phyloP scores from a whole-genome alignment of 192 early-diverging fungal genomes.

The Piromyces sp. region DNA sequence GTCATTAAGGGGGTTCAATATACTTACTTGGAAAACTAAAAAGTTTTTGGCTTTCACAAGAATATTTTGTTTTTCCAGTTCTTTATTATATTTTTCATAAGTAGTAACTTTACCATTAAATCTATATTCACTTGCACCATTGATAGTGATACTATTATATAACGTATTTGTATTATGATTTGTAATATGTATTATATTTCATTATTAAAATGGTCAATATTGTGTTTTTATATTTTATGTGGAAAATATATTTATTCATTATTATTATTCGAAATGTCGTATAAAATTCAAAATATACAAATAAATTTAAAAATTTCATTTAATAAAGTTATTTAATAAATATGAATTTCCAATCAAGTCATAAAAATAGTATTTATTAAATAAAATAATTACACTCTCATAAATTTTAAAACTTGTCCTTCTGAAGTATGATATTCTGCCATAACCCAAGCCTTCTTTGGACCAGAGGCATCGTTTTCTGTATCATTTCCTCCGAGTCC shows the following conservation, averaged over 20 bases:
- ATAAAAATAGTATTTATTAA: too few relatives aligned
- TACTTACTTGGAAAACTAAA: conserved; percentile 74
- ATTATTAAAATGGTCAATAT: too few relatives aligned
- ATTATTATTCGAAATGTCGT: too few relatives aligned
- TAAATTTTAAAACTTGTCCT: conserved; percentile 45
- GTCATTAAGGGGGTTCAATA: too few relatives aligned
- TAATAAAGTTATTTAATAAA: too few relatives aligned
- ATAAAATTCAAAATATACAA: too few relatives aligned
- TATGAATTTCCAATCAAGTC: too few relatives aligned
- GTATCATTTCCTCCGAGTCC: conserved; percentile 2
- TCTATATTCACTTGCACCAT: conserved; percentile 71
- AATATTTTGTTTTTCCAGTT: conserved; percentile 74
- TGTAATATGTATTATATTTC: too few relatives aligned
- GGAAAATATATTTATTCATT: too few relatives aligned
- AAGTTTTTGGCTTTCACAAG: conserved; percentile 92
- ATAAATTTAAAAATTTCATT: too few relatives aligned
- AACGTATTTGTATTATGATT: background rate
- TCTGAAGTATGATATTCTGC: conserved; percentile 63
- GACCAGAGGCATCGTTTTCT: conserved; percentile 9
- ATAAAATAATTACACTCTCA: too few relatives aligned
- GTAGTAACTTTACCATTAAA: conserved; percentile 60
- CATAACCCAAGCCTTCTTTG: conserved; percentile 53
- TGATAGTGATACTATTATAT: conserved; percentile 24
- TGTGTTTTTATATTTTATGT: too few relatives aligned
- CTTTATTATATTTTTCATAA: conserved; percentile 55